A percentile compares a stretch with the other conserved stretches of the same genome.
phyloP scores from a whole-genome alignment of 129 eudicot species.

The Tagetes patula region DNA sequence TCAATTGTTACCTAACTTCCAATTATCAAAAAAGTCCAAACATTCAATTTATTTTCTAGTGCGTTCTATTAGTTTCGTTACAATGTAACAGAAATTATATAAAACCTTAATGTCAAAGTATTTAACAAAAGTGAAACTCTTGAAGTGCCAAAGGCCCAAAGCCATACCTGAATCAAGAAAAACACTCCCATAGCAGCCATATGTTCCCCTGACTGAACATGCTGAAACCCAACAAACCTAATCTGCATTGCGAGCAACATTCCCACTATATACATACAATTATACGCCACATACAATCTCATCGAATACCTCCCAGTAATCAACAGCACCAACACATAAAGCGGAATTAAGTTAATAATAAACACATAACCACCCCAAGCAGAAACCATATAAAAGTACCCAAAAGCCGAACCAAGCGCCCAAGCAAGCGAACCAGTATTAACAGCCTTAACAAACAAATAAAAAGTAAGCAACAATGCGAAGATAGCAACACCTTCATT shows the following conservation, averaged over 20 bases:
- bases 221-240: slow-evolving; percentile 93
- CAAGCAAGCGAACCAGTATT: slow-evolving; percentile 92
- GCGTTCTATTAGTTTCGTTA: not conserved
- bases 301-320: slow-evolving; percentile 87
- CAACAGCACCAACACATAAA: slow-evolving; percentile 84
- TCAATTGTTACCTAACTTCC: not conserved
- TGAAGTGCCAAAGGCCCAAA: not conserved
- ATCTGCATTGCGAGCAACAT: slow-evolving; percentile 98
- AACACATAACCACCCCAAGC: slow-evolving; percentile 99
- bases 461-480: slow-evolving; percentile 83
- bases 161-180: slow-evolving; percentile 84
- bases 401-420: slow-evolving; percentile 85
- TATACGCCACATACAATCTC: slow-evolving; percentile 91
- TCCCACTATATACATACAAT: slow-evolving; percentile 87
- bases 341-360: slow-evolving; percentile 78
- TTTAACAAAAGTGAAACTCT: no score
- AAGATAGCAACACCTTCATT: slow-evolving; percentile 92
- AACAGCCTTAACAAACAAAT: slow-evolving; percentile 91
- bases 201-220: slow-evolving; percentile 95
- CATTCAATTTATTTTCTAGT: not conserved
- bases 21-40: no score
- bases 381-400: slow-evolving; percentile 95
- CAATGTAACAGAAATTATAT: not conserved
- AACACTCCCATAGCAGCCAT: slow-evolving; percentile 99
- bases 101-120: no score